Base-by-base conservation (phyloP, 148 eudicot genomes). In the Polygonum aviculare region DNA sequence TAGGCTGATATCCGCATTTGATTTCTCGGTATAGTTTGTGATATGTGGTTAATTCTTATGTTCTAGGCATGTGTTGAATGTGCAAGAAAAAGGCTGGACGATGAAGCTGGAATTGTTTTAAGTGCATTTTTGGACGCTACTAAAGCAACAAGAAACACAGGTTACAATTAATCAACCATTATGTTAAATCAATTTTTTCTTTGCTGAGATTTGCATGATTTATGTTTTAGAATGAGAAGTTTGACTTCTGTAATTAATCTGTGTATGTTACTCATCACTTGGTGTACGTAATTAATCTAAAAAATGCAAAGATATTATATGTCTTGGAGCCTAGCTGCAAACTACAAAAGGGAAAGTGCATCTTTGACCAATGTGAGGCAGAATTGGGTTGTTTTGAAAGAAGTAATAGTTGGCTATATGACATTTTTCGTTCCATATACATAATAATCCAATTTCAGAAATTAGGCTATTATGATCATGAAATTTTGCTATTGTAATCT, bases 41-140 rank as follows among this genome's bases (percentile, higher is more conserved):
- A 16, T 16, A 39, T 54, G 72, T 55, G n/a, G 31, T 72, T 38
- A 60, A 77, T 73, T 31, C 4, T 78, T 60, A 44, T 78, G 74
- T 50, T 82, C 40, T 65, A 92, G 97, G 89, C 85, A 74, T 95
- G 97, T 54, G 82, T 95, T 76, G 91, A 81, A 77, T 81, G 86
- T 82, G 91, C 81, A 19, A 87, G 85, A 83, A 55, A 83, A 44
- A 81, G 86, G 73, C 76, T 81, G 51, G 94, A 87, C 79, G 75
- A 83, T 80, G 86, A 67, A 51, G 86, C 89, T 21, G 91, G 88
- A 38, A 77, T 85, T 75, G 91, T 92, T 77, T 78, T 95, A 74
- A 80, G 83, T 79, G 94, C 96, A 81, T 84, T 90, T 73, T 81
- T 95, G 85, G 87, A 86, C 75, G 82, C 89, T 77, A 84, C 80